phyloP scores from a whole-genome alignment of 169 alveolate genomes.

The Pseudocohnilembus persalinus region DNA sequence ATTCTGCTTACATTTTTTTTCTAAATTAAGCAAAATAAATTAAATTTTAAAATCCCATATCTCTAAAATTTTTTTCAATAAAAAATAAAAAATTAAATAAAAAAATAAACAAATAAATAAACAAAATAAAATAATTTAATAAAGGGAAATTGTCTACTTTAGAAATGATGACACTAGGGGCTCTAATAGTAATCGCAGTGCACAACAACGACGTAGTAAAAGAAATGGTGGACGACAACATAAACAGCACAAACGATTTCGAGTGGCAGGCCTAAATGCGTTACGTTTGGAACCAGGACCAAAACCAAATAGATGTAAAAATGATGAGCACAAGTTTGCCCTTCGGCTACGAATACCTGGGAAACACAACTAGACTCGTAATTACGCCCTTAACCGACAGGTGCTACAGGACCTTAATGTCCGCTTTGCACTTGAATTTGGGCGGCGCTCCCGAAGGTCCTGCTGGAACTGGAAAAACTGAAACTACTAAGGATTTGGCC shows the following conservation, averaged over 20 bases:
- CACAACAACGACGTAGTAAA: constrained; percentile 82
- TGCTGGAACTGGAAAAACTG: constrained; percentile 92
- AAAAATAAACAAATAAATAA: too few relatives aligned
- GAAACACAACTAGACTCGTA: constrained; percentile 67
- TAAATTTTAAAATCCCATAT: too few relatives aligned
- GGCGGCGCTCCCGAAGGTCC: constrained; percentile 94
- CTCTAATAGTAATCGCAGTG: constrained; percentile 80
- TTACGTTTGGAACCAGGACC: constrained; percentile 67
- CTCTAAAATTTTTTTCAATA: too few relatives aligned
- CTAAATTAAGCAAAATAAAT: neutral
- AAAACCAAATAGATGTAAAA: constrained; percentile 47
- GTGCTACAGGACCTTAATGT: constrained; percentile 85
- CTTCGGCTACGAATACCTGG: constrained; percentile 81
- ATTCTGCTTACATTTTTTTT: too few relatives aligned
- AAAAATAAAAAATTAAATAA: too few relatives aligned
- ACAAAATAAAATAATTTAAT: constrained; percentile 51
- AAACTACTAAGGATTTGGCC: constrained; percentile 87
- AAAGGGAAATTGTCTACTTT: constrained; percentile 63
- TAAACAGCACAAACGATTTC: constrained; percentile 72
- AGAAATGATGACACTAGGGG: constrained; percentile 70
- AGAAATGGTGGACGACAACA: constrained; percentile 60
- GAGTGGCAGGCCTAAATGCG: constrained; percentile 92
- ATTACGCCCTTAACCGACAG: constrained; percentile 88
- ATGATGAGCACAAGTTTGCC: constrained; percentile 66
- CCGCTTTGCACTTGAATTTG: constrained; percentile 77